Evolutionary conservation across 495 filamentous ascomycete genomes (phyloP).

Genomic region (Penicillium pulvis): DNA sequence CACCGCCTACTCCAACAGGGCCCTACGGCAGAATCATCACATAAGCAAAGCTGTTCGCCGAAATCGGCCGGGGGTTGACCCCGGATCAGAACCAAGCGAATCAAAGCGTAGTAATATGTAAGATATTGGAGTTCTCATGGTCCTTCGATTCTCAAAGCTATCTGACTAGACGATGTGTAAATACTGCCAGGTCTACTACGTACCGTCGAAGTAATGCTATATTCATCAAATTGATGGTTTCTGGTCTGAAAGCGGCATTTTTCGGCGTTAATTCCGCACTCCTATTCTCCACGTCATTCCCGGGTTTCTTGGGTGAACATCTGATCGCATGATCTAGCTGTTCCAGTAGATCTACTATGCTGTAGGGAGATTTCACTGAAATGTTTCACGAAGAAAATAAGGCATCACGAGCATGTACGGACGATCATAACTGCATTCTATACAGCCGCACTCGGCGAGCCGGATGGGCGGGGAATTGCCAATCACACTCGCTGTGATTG

Average conservation of each 20-base stretch:
- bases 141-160: no score
- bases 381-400: no score
- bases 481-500: conserved; percentile 35
- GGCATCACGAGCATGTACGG: background rate
- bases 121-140: background rate
- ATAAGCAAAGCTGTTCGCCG: background rate
- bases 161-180: no score
- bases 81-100: background rate
- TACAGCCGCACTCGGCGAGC: conserved; percentile 16
- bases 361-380: no score
- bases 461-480: background rate
- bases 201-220: background rate
- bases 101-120: background rate
- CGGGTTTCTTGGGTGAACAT: background rate
- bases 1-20: background rate
- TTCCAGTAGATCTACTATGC: no score
- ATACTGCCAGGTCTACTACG: no score
- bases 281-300: background rate
- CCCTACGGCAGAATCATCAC: background rate
- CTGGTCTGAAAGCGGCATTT: background rate
- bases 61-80: background rate
- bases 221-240: background rate
- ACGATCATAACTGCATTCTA: background rate
- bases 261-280: background rate
- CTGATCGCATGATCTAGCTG: no score